A percentile compares a stretch with the other conserved stretches of the same genome.
Evolutionary conservation across 2,329 filamentous ascomycete genomes (phyloP).

Genomic region (Paramyrothecium sp.): DNA sequence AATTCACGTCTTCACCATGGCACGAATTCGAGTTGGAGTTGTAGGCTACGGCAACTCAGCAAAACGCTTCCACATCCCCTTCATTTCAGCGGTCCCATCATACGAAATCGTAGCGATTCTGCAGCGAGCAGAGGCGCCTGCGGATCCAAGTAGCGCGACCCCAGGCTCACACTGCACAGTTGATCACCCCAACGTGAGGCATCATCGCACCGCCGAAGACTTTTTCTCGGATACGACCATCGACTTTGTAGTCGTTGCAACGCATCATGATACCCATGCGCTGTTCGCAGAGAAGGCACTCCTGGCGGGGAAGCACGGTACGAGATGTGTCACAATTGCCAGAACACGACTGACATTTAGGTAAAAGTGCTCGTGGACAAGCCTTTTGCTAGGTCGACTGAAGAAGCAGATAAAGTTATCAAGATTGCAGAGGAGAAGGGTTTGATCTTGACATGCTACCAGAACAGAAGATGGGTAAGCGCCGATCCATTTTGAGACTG

Average conservation of each 20-base stretch:
- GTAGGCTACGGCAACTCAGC: slow-evolving; percentile 49
- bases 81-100: slow-evolving; percentile 44
- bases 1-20: slow-evolving; percentile 8
- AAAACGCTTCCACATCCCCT: slow-evolving; percentile 49
- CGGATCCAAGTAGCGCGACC: slow-evolving; percentile 17
- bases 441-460: slow-evolving; percentile 17
- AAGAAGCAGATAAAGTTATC: slow-evolving; percentile 16
- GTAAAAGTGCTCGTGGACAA: slow-evolving; percentile 18
- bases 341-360: too few species aligned
- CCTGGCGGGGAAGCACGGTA: slow-evolving; percentile 16
- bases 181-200: slow-evolving; percentile 48
- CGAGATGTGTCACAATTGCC: background rate
- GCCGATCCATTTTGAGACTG: rapidly evolving
- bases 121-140: slow-evolving; percentile 40
- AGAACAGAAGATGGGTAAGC: slow-evolving; percentile 18
- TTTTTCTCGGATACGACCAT: slow-evolving; percentile 57
- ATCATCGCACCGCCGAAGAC: slow-evolving; percentile 57
- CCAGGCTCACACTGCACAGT: slow-evolving; percentile 42
- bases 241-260: slow-evolving; percentile 57
- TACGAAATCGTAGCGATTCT: slow-evolving; percentile 45
- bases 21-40: slow-evolving; percentile 43
- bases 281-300: slow-evolving; percentile 15
- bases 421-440: slow-evolving; percentile 12
- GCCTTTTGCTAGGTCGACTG: slow-evolving; percentile 13
- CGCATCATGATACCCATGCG: slow-evolving; percentile 15